A percentile compares a stretch with the other conserved stretches of the same genome.
These are phyloP conservation scores for Xerocomus amazonicus DNA, from an alignment of 1,284 basidiomycete genomes.

Conservation along the genomic window DNA sequence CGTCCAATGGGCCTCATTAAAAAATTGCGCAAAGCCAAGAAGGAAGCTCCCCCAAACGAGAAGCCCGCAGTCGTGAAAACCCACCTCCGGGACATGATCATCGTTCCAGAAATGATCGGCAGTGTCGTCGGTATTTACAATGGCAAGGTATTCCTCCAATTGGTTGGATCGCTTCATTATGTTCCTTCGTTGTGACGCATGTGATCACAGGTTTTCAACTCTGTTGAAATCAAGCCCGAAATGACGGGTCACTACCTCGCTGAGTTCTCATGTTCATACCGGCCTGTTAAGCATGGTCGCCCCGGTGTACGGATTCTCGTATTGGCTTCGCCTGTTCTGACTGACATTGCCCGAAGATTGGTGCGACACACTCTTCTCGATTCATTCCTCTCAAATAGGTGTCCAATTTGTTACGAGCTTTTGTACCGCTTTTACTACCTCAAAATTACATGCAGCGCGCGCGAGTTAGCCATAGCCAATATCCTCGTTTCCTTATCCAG, in stretches of 20 bases:
- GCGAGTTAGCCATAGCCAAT: conserved; percentile 6
- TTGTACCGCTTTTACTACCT: conserved; percentile 18
- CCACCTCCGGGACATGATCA: conserved; percentile 99
- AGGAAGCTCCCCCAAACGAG: conserved; percentile 96
- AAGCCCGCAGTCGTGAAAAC: conserved; percentile 99
- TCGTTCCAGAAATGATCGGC: conserved; percentile 99
- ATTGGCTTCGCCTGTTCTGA: not conserved
- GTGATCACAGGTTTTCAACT: conserved; percentile 79
- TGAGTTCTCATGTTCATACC: conserved; percentile 94
- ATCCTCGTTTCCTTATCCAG: conserved; percentile 5
- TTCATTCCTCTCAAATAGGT: conserved; percentile 61
- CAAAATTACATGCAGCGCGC: conserved; percentile 31
- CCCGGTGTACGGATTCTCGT: conserved; percentile 66
- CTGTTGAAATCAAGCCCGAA: conserved; percentile 99
- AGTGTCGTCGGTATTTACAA: conserved; percentile 97
- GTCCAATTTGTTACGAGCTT: conserved; percentile 2
- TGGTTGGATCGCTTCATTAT: not conserved
- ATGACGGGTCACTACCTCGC: conserved; percentile 99
- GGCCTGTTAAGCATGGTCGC: conserved; percentile 99
- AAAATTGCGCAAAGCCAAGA: conserved; percentile 99
- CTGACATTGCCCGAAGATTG: conserved; percentile 53
- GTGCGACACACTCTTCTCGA: conserved; percentile 78
- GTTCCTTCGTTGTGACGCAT: conserved; percentile 1
- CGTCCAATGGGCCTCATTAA: conserved; percentile 99
- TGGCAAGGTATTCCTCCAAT: conserved; percentile 67